phyloP scores from a whole-genome alignment of 78 protist species.

The Polysphondylium violaceum region DNA sequence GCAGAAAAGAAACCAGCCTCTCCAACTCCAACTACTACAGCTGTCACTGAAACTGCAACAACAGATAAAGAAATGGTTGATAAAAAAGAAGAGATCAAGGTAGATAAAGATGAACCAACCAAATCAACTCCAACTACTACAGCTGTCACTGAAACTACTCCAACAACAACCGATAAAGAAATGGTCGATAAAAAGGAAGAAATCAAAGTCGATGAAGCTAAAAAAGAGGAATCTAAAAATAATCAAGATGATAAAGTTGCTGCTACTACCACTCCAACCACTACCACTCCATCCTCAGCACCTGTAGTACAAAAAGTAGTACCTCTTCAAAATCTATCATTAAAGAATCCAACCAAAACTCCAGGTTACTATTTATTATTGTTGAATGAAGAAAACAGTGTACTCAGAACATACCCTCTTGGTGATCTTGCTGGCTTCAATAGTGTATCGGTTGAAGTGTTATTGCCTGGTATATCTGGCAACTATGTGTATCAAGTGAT shows the following conservation, averaged over 20 bases:
- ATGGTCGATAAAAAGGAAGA: background rate
- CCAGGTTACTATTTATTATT: conserved; percentile 40
- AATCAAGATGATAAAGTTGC: background rate
- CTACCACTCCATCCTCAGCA: background rate
- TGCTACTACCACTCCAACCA: background rate
- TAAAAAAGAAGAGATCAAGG: background rate
- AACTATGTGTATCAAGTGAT: conserved; percentile 27
- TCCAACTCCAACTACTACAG: conserved; percentile 1
- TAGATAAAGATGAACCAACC: background rate
- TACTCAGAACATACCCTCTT: conserved; percentile 38
- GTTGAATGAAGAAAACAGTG: background rate
- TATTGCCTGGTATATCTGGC: conserved; percentile 49
- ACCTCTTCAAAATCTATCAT: background rate
- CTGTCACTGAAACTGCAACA: background rate
- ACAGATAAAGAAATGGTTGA: background rate
- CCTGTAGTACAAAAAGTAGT: background rate
- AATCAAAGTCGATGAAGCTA: conserved; percentile 4
- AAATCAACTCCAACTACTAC: background rate
- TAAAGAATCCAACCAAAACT: conserved; percentile 13
- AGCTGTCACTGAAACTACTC: background rate
- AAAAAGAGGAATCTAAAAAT: background rate
- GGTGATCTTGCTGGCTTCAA: background rate
- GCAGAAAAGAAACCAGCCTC: conserved; percentile 2
- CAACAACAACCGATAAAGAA: background rate
- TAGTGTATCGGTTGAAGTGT: background rate